phyloP scores from a whole-genome alignment of 1,284 basidiomycete genomes.

The Ustilago shanxiensis region DNA sequence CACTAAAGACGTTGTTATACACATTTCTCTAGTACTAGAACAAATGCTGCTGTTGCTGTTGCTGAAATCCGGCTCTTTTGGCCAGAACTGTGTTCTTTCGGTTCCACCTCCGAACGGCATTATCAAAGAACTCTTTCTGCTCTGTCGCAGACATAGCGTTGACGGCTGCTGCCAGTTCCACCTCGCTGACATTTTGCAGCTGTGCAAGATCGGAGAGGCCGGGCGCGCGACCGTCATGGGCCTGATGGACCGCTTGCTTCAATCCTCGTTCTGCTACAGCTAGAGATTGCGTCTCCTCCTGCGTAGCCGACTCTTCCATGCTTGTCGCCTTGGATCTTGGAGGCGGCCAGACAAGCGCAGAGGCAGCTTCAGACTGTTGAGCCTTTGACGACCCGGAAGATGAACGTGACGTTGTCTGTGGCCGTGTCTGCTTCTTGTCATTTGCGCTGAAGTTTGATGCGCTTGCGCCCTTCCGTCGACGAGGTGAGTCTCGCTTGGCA shows the following conservation, averaged over 20 bases:
- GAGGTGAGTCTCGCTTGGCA: slow-evolving; percentile 3
- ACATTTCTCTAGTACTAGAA: no score
- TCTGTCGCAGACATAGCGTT: slow-evolving; percentile 30
- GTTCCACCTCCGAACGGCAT: slow-evolving; percentile 32
- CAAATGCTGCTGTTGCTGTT: slow-evolving; percentile 31
- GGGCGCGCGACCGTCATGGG: slow-evolving; percentile 8
- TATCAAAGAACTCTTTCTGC: slow-evolving; percentile 34
- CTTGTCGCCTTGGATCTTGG: slow-evolving; percentile 3
- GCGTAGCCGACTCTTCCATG: neutral
- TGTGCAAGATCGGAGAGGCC: slow-evolving; percentile 24
- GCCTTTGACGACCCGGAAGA: slow-evolving; percentile 12
- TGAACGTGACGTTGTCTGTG: neutral
- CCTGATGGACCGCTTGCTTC: slow-evolving; percentile 12
- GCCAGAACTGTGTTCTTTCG: slow-evolving; percentile 12
- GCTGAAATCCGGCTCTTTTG: slow-evolving; percentile 12
- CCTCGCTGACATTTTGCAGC: slow-evolving; percentile 34
- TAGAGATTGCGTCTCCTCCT: slow-evolving; percentile 28
- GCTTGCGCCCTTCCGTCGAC: slow-evolving; percentile 4
- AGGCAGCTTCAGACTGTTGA: neutral
- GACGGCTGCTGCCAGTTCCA: slow-evolving; percentile 30
- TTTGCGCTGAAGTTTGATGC: neutral
- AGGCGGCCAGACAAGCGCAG: slow-evolving; percentile 30
- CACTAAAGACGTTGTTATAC: neutral
- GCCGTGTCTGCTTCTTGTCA: neutral
- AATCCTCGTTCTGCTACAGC: slow-evolving; percentile 28